phyloP scores from a whole-genome alignment of 106 monocot species.

The Dioscorea alata region DNA sequence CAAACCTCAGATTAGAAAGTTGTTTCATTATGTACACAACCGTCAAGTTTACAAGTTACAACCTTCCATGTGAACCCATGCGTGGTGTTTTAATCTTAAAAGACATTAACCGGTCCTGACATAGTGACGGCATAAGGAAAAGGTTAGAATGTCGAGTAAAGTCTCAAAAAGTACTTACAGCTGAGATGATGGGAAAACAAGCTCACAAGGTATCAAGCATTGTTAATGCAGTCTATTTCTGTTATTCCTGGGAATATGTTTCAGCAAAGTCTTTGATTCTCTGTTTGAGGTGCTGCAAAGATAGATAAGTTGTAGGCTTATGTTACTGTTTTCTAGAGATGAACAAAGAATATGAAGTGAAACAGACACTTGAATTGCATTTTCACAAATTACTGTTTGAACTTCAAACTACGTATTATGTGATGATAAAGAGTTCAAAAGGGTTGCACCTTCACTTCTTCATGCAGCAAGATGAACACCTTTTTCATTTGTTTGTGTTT shows the following conservation, averaged over 20 bases:
- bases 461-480: slow-evolving; percentile 71
- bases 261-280: slow-evolving; percentile 61
- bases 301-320: background rate
- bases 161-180: no score
- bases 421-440: background rate
- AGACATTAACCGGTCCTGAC: no score
- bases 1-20: no score
- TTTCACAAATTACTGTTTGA: background rate
- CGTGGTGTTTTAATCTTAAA: no score
- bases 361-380: background rate
- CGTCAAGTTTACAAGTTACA: no score
- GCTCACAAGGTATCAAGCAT: background rate
- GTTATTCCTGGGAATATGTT: slow-evolving; percentile 32
- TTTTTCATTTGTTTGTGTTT: slow-evolving; percentile 78
- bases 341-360: background rate
- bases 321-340: background rate
- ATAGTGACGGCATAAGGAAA: no score
- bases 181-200: background rate
- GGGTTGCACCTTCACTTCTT: slow-evolving; percentile 61
- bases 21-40: no score
- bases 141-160: no score
- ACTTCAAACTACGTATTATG: background rate
- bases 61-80: no score
- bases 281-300: slow-evolving; percentile 56
- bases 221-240: background rate